Conservation (phyloP, 2,329 filamentous ascomycete species). For the Anthostomella pinea region DNA sequence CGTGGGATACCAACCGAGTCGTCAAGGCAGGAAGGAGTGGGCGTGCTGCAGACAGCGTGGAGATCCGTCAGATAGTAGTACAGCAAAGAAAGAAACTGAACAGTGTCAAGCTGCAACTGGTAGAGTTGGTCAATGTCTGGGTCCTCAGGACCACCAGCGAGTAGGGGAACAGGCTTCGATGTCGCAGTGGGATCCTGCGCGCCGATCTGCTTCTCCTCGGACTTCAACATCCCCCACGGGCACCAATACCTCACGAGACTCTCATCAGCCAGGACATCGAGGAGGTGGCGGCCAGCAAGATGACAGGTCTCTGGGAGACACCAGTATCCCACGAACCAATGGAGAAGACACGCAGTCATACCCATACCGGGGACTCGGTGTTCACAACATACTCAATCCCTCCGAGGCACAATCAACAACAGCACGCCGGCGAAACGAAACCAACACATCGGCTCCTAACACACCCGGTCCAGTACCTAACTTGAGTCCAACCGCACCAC, state of each 20-base stretch:
- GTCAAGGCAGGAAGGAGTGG: constrained; percentile 22
- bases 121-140: constrained; percentile 54
- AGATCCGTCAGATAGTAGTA: constrained; percentile 24
- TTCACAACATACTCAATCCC: constrained; percentile 46
- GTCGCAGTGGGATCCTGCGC: constrained; percentile 59
- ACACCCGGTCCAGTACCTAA: constrained; percentile 19
- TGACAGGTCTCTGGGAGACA: constrained; percentile 27
- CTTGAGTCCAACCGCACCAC: constrained; percentile 24
- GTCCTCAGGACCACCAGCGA: constrained; percentile 47
- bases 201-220: constrained; percentile 53
- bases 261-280: constrained; percentile 27
- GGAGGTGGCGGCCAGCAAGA: constrained; percentile 30
- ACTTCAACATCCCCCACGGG: constrained; percentile 43
- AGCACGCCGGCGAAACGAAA: constrained; percentile 16
- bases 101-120: constrained; percentile 23
- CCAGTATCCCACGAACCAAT: constrained; percentile 26
- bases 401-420: constrained; percentile 30
- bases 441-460: constrained; percentile 13
- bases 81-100: constrained; percentile 28
- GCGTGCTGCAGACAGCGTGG: constrained; percentile 24
- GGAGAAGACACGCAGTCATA: constrained; percentile 29
- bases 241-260: constrained; percentile 28
- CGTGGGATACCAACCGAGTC: constrained; percentile 24
- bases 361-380: constrained; percentile 36
- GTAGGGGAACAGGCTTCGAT: constrained; percentile 61